phyloP scores from a whole-genome alignment of 2,329 filamentous ascomycete genomes.

The Teratosphaeria destructans region DNA sequence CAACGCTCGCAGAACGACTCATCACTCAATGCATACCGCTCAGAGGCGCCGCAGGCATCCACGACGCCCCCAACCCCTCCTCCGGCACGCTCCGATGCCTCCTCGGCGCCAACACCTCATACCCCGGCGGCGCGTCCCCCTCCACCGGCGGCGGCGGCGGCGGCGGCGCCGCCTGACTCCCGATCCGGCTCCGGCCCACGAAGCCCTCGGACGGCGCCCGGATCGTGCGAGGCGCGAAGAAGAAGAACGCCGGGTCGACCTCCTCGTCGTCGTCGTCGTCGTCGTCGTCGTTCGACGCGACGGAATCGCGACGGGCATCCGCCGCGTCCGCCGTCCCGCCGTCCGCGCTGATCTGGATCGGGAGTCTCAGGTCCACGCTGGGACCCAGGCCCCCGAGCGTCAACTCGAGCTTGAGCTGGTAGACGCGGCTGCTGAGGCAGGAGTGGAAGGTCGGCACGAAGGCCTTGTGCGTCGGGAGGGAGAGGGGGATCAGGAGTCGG shows the following conservation, averaged over 20 bases:
- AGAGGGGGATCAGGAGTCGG: slow-evolving; percentile 52
- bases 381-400: slow-evolving; percentile 41
- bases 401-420: slow-evolving; percentile 50
- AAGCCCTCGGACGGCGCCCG: slow-evolving; percentile 20
- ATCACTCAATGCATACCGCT: not conserved
- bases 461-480: slow-evolving; percentile 47
- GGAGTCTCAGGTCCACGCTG: slow-evolving; percentile 33
- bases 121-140: slow-evolving; percentile 19
- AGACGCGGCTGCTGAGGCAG: slow-evolving; percentile 55
- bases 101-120: slow-evolving; percentile 9
- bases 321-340: slow-evolving; percentile 5
- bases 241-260: slow-evolving; percentile 18
- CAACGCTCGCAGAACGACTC: not conserved
- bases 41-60: not conserved
- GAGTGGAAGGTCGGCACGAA: slow-evolving; percentile 62
- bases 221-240: slow-evolving; percentile 28
- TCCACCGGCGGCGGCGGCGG: not conserved
- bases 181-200: slow-evolving; percentile 14
- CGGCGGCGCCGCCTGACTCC: slow-evolving; percentile 3
- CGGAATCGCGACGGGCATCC: not conserved
- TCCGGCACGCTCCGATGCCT: not conserved
- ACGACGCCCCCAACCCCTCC: not conserved
- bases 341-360: slow-evolving; percentile 32
- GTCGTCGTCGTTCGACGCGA: slow-evolving; percentile 6
- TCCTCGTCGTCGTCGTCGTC: slow-evolving; percentile 13